Base-by-base conservation (phyloP, 441 rosid species). In the Erysimum pusillum region DNA sequence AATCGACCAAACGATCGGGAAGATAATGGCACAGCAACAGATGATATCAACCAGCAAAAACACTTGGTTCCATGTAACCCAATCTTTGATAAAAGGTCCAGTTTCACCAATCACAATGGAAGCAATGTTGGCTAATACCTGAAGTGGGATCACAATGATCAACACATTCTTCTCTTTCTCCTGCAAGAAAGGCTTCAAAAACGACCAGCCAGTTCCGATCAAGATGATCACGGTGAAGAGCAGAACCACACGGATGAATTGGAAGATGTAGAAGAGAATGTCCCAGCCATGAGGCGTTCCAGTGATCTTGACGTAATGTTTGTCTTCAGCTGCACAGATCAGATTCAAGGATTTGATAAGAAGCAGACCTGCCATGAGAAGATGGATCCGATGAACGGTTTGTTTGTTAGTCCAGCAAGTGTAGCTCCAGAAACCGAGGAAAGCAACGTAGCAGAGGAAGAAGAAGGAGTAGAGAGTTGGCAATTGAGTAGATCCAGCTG, bases 211-310 rank as follows among this genome's bases (percentile, higher is more conserved):
- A 0, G 98, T 93, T 5, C 98, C 98, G 54, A 96, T 86, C 92
- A 96, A 86, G 56, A 96, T 87, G 59, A 96, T 86, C 38, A 96
- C 97, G 1, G 97, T 90, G 74, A 93, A 96, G 9, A 93, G 87
- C 52, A 85, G 75, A 45, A 93, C 90, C 1, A 93, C 97, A 0
- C 97, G 88, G 38, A 96, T 83, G 67, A 89, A 87, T 58, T 96
- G 99, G 83, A 90, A 96, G 38, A 96, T 88, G 81, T 91, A 93
- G 63, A 96, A 96, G 74, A 93, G 76, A 48, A 96, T 85, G 57
- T 96, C 97, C 99, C 99, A 96, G 0, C 98, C 99, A 28, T 93
- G 97, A 18, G 98, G 93, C 4, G 99, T 93, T 14, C 99, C 99
- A 0, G 94, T 89, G 69, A 83, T 87, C 79, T 95, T 95, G 31